Percentiles rank a stretch among this genome's conserved stretches.
Evolutionary conservation across 2,329 filamentous ascomycete species (phyloP).

Genomic region (Exophiala alcalophila): DNA sequence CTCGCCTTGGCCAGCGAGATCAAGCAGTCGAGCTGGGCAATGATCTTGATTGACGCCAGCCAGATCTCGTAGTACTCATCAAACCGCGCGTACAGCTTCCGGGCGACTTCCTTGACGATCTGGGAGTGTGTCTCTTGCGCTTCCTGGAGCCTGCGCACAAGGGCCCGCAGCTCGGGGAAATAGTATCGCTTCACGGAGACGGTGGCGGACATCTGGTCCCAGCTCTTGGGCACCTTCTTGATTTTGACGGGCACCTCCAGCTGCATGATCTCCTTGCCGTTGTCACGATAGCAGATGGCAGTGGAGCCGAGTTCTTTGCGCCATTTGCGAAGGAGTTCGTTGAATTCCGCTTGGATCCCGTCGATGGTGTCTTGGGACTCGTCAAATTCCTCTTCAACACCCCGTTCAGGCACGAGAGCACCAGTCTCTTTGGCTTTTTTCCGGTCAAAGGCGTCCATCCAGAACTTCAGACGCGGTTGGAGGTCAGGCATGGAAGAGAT

Average conservation of each 20-base stretch:
- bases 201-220: conserved; percentile 96
- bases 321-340: conserved; percentile 67
- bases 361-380: conserved; percentile 72
- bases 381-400: conserved; percentile 91
- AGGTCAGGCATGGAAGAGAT: conserved; percentile 84
- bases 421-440: conserved; percentile 73
- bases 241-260: conserved; percentile 79
- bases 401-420: conserved; percentile 77
- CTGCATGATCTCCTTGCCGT: conserved; percentile 96
- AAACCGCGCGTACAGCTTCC: conserved; percentile 81
- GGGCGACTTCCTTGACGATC: conserved; percentile 80
- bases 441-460: conserved; percentile 90
- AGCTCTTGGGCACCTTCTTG: conserved; percentile 76
- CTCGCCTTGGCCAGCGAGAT: conserved; percentile 91
- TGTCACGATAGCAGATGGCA: conserved; percentile 71
- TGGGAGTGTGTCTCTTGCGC: conserved; percentile 91
- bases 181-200: conserved; percentile 90
- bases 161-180: conserved; percentile 73
- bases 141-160: conserved; percentile 87
- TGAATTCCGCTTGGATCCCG: conserved; percentile 69
- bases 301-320: conserved; percentile 72
- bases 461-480: conserved; percentile 68
- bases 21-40: conserved; percentile 90
- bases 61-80: conserved; percentile 81
- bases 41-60: conserved; percentile 84